Conservation (phyloP, 805 yeast species). For the Candida maesae region DNA sequence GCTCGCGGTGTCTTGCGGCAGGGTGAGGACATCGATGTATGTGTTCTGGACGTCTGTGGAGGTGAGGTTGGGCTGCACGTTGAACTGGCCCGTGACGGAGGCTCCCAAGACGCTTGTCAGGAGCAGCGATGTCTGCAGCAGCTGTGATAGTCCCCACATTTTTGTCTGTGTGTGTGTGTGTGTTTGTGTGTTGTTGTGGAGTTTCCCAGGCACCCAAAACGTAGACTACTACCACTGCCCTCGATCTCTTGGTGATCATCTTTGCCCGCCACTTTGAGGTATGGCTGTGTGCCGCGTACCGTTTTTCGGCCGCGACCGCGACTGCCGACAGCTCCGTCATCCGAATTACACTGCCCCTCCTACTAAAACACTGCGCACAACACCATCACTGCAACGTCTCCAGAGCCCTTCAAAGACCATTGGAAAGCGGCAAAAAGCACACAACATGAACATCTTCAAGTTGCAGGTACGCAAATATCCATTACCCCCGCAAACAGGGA, state of each 20-base stretch:
- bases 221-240: too few species aligned
- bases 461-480: slow-evolving; percentile 43
- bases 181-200: too few species aligned
- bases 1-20: not conserved
- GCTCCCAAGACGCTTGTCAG: slow-evolving; percentile 9
- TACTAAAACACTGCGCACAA: too few species aligned
- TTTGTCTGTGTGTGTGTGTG: too few species aligned
- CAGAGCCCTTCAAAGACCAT: too few species aligned
- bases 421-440: not conserved
- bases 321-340: slow-evolving; percentile 1
- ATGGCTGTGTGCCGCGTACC: too few species aligned
- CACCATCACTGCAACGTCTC: too few species aligned
- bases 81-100: slow-evolving; percentile 15
- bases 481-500: not conserved
- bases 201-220: too few species aligned
- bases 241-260: too few species aligned
- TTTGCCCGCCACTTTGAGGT: too few species aligned
- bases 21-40: slow-evolving; percentile 12
- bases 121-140: not conserved
- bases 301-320: not conserved
- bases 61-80: slow-evolving; percentile 13
- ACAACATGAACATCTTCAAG: slow-evolving; percentile 57
- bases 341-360: not conserved
- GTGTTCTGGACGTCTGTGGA: slow-evolving; percentile 14
- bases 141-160: not conserved